These are phyloP conservation scores for Ceratobasidium sp. DNA, from an alignment of 1,284 basidiomycete species.

Conservation along the genomic window DNA sequence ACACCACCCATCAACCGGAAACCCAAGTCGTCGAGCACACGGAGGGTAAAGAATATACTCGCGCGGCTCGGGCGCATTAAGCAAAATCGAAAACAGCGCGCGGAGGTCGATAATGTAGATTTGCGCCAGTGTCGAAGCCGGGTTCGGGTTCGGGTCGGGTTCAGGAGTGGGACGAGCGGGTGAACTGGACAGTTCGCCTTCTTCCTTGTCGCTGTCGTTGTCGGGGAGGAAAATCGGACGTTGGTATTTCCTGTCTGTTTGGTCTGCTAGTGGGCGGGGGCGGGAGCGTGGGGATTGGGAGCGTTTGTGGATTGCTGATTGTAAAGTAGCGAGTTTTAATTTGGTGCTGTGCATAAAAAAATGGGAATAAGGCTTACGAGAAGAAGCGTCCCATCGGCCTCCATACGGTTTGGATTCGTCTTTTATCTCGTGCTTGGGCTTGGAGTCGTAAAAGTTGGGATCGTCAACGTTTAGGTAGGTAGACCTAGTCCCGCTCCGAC, in stretches of 20 bases:
- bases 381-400: constrained; percentile 28
- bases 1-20: constrained; percentile 37
- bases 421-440: neutral
- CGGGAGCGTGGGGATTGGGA: constrained; percentile 38
- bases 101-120: constrained; percentile 15
- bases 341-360: too few relatives aligned
- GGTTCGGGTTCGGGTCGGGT: neutral
- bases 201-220: constrained; percentile 1
- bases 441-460: neutral
- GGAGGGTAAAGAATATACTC: constrained; percentile 20
- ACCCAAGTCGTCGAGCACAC: constrained; percentile 7
- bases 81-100: neutral
- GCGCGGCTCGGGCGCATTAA: neutral
- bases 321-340: too few relatives aligned
- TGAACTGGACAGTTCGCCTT: constrained; percentile 1
- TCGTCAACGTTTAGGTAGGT: neutral
- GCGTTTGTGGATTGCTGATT: constrained; percentile 5
- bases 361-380: neutral
- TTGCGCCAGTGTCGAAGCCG: neutral
- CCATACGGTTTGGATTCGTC: neutral
- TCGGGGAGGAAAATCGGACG: constrained; percentile 17
- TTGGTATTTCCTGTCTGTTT: constrained; percentile 2
- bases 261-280: constrained; percentile 1
- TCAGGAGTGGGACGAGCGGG: neutral
- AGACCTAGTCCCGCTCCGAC: neutral